Evolutionary conservation across 2,329 filamentous ascomycete genomes (phyloP).

Genomic region (Bipolaris cookei): DNA sequence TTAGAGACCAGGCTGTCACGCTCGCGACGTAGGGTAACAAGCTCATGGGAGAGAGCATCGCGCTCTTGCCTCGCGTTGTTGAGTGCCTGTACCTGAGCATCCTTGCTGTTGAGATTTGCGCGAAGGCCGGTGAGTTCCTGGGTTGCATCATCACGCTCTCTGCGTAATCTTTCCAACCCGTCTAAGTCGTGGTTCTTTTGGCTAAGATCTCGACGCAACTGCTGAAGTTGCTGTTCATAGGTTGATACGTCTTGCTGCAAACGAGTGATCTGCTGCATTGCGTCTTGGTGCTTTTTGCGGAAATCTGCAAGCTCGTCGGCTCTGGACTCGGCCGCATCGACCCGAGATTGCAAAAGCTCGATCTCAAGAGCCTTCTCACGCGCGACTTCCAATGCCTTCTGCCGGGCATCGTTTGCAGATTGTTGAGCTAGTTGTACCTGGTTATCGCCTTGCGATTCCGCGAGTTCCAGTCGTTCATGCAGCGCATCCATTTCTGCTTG

Average conservation of each 20-base stretch:
- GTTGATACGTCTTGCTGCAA: slow-evolving; percentile 36
- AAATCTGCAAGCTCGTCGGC: slow-evolving; percentile 47
- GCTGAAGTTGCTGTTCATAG: slow-evolving; percentile 43
- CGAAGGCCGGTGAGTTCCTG: slow-evolving; percentile 41
- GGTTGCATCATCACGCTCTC: slow-evolving; percentile 44
- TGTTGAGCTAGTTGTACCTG: slow-evolving; percentile 51
- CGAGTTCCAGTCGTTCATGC: slow-evolving; percentile 49
- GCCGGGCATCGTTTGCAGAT: slow-evolving; percentile 47
- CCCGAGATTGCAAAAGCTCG: slow-evolving; percentile 43
- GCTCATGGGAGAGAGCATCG: slow-evolving; percentile 36
- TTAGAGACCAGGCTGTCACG: slow-evolving; percentile 34
- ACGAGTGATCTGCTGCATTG: slow-evolving; percentile 43
- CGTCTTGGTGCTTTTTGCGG: slow-evolving; percentile 44
- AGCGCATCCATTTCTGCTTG: slow-evolving; percentile 52
- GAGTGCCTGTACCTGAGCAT: slow-evolving; percentile 41
- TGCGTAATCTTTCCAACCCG: slow-evolving; percentile 32
- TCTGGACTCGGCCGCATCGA: slow-evolving; percentile 45
- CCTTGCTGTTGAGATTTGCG: slow-evolving; percentile 37
- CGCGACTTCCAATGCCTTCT: slow-evolving; percentile 46
- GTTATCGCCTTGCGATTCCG: slow-evolving; percentile 50
- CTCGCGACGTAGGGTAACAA: slow-evolving; percentile 42
- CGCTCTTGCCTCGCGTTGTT: slow-evolving; percentile 38
- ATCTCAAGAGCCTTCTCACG: slow-evolving; percentile 50
- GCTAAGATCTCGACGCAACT: slow-evolving; percentile 37
- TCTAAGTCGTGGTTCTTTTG: slow-evolving; percentile 43